Evolutionary conservation across 352 stramenopile genomes (phyloP).

Genomic region (Saprolegnia diclina): DNA sequence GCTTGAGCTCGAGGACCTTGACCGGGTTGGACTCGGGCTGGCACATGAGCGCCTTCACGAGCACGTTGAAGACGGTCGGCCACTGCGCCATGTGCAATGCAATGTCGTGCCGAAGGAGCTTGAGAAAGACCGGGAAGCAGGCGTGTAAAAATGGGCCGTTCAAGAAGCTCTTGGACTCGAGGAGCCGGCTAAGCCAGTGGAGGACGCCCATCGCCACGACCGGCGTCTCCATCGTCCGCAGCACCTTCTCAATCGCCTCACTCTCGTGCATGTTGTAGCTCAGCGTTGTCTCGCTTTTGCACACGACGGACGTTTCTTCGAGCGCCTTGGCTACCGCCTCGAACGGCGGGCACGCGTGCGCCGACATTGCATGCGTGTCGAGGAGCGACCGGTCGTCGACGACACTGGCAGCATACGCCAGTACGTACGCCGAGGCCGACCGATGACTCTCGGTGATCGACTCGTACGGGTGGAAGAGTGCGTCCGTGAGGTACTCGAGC

Average conservation of each 20-base stretch:
- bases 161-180: constrained; percentile 66
- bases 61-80: constrained; percentile 73
- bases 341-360: constrained; percentile 47
- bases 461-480: constrained; percentile 74
- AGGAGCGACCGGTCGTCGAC: constrained; percentile 76
- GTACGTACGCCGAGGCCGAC: constrained; percentile 61
- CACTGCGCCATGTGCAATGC: constrained; percentile 71
- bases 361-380: constrained; percentile 31
- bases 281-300: constrained; percentile 79
- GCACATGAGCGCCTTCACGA: constrained; percentile 66
- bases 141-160: constrained; percentile 81
- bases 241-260: constrained; percentile 72
- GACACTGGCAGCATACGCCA: constrained; percentile 69
- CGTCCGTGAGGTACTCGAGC: constrained; percentile 66
- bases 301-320: constrained; percentile 64
- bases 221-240: constrained; percentile 67
- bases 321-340: constrained; percentile 63
- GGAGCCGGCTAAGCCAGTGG: constrained; percentile 75
- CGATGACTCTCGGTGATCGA: constrained; percentile 49
- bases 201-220: constrained; percentile 82
- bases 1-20: constrained; percentile 80
- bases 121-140: constrained; percentile 75
- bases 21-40: constrained; percentile 79
- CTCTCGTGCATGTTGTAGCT: constrained; percentile 88
- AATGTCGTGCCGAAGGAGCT: constrained; percentile 72